Base-by-base conservation (phyloP, 2,329 filamentous ascomycete genomes). In the Calonectria fujianensis region DNA sequence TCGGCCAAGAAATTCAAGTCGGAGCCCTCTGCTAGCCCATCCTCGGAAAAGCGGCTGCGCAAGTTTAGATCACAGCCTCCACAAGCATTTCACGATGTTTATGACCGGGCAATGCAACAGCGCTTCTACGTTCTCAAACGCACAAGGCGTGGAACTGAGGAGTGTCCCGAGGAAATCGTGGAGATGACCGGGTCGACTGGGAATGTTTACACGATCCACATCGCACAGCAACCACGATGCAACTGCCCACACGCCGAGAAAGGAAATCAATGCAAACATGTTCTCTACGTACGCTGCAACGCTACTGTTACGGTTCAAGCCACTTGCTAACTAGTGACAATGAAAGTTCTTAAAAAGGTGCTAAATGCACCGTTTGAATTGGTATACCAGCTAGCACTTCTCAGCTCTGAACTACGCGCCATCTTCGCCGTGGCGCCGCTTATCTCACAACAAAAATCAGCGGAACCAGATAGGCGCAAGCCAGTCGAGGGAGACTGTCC, bases 221-320 rank as follows among this genome's bases (percentile, higher is more conserved):
- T 94, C 68, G 84, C 85, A 4, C 86, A 86, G n/a, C 79, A 86
- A 24, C 90, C 91, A 0, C 84, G 78, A 0, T 93, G 92, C 81
- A 85, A 87, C 64, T 93, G 92, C 74, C 91, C 91, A 0, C 88
- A 92, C 72, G 88, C 87, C 1, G 78, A 74, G 32, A 86, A 86
- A 41, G 90, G 90, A 0, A 87, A 90, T 39, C 90, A 92, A 75
- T 93, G 92, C 88, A 94, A 94, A 80, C 93, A 94, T 77, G 85
- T 92, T 32, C 75, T 93, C 54, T 94, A 92, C 79, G 90, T 90
- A 78, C 51, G 85, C 83, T 10, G 8, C 6, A 27, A 11, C 4
- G 0, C 5, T 39, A 16, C 31, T 3, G 24, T 16, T 16, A 1
- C 8, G 11, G 0, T 5, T 6, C 10, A 13, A n/a, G 10, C 3